Evolutionary conservation across 2,329 filamentous ascomycete species (phyloP), one percentile per base, ranked within the genome.

Genomic region (Mycosphaerelloides madeirae): DNA sequence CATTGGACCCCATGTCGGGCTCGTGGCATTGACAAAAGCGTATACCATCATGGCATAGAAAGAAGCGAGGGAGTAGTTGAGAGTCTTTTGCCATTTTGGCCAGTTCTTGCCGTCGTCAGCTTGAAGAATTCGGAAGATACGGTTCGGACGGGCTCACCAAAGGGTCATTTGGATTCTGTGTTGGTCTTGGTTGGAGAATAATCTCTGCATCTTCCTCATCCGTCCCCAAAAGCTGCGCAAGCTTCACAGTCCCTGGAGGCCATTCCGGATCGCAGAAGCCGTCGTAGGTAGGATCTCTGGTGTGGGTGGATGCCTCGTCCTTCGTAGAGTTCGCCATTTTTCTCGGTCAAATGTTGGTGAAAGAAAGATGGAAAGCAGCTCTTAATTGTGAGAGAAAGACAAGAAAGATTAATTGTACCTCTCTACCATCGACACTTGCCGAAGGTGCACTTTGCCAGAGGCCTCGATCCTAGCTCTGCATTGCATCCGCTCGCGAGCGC

Each of bases 21-120:
- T 59, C 16, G 67, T 69, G 18, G 68, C 67, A 6, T 71, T 66
- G 28, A 72, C 49, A 41, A 68, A 63, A 8, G 64, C 66, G 46
- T 68, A 72, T 8, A 72, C 62, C 50, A 72, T 61, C 29, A 69
- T 57, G 2, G 67, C 68, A 43, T 73, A 73, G 39, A 68, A 68
- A 15, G 61, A 60, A 1, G 68, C 64, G 3, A 75, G 61, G 12
- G 53, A 55, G 46, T 68, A 73, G 43, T 75, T 73, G 41, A 67
- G 34, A 4, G 55, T 44, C 43, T 75, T 75, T 15, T 69, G 64
- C 35, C 50, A 44, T 35, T 54, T 64, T 13, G 64, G 62, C 72
- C 72, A 75, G 52, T 75, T 74, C 62, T 68, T 38, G 15, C 6
- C 3, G 32, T 15, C 15, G 33, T 35, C 33, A 35, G 33, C 19